Percentiles rank a stretch among this genome's conserved stretches.
These are phyloP conservation scores for Aquanectria penicillioides DNA, from an alignment of 2,329 filamentous ascomycete genomes.

Conservation along the genomic window DNA sequence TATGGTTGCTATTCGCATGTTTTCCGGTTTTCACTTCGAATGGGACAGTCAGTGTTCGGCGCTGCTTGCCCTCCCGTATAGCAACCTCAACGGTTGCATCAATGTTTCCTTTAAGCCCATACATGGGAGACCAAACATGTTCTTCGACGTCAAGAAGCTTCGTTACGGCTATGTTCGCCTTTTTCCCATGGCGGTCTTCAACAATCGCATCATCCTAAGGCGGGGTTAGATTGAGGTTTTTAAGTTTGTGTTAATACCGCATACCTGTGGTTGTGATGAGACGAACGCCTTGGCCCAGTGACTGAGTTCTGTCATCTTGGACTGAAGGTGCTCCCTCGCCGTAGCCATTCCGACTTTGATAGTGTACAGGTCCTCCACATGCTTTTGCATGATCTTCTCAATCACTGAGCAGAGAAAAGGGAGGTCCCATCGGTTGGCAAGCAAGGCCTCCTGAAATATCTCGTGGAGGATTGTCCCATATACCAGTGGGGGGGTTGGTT, in stretches of 20 bases:
- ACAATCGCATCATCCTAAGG: conserved; percentile 74
- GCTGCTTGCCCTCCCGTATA: conserved; percentile 75
- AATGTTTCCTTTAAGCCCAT: conserved; percentile 96
- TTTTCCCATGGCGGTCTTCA: conserved; percentile 80
- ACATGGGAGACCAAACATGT: conserved; percentile 98
- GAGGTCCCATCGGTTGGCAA: conserved; percentile 82
- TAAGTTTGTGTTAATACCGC: conserved; percentile 28
- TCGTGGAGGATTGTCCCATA: conserved; percentile 96
- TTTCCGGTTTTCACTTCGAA: conserved; percentile 97
- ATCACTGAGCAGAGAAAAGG: conserved; percentile 74
- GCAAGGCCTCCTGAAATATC: conserved; percentile 90
- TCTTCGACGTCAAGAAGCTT: conserved; percentile 97
- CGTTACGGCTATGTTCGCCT: conserved; percentile 84
- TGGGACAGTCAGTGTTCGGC: conserved; percentile 81
- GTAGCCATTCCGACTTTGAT: conserved; percentile 80
- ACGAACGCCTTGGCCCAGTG: conserved; percentile 88
- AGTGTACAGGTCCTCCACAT: conserved; percentile 89
- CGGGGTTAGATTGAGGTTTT: conserved; percentile 41
- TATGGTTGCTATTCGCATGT: conserved; percentile 82
- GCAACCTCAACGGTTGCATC: conserved; percentile 94
- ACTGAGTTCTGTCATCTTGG: conserved; percentile 84
- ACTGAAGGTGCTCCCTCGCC: conserved; percentile 81
- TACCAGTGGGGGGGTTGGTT: conserved; percentile 81
- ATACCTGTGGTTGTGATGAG: conserved; percentile 72
- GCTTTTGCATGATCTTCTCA: conserved; percentile 74